Evolutionary conservation across 1,139 yeast species (phyloP), one percentile per base, ranked within the genome.

Genomic region (Yamadazyma oceani): DNA sequence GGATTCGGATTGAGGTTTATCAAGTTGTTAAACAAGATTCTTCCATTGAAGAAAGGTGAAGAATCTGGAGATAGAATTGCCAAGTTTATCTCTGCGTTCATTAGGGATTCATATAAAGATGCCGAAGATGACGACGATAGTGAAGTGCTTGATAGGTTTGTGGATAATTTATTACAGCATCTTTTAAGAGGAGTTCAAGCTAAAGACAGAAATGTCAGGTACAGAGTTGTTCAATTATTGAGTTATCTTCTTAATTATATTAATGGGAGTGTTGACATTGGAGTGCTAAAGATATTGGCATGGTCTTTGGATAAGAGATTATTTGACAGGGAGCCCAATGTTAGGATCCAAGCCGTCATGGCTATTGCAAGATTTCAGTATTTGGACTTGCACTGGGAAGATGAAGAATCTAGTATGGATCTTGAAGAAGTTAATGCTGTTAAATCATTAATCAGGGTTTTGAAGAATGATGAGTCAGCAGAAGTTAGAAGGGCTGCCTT

Each of bases 401-500:
- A 42, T 36, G 46, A 44, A 16, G 67, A 63, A 1, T 70, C 64
- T 5, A 69, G 63, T 15, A 37, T 36, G 15, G 65, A 61, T 15
- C 14, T 39, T 37, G 9, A 35, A 26, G 34, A 12, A 14, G 26
- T 23, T 22, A 28, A 12, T 22, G 31, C 36, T 15, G 37, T 32
- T n/a, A 35, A 33, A 6, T 32, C 34, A 4, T 41, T 49, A 32
- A 36, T 49, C n/a, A 42, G 37, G 15, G 74, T 84, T 0, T 65
- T 89, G 51, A 83, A 81, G 51, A 78, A 83, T 53, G 98, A 92
- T 58, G 78, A 88, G 2, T 82, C 83, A 50, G 82, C 96, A 0
- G 98, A 92, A 48, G 96, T 90, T 1, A 74, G 98, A 49, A 70
- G 96, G 38, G 89, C 95, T 0, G 94, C 92, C 1, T 62, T 89